Evolutionary conservation across 2,329 filamentous ascomycete genomes (phyloP).

Genomic region (Fusarium longipes): DNA sequence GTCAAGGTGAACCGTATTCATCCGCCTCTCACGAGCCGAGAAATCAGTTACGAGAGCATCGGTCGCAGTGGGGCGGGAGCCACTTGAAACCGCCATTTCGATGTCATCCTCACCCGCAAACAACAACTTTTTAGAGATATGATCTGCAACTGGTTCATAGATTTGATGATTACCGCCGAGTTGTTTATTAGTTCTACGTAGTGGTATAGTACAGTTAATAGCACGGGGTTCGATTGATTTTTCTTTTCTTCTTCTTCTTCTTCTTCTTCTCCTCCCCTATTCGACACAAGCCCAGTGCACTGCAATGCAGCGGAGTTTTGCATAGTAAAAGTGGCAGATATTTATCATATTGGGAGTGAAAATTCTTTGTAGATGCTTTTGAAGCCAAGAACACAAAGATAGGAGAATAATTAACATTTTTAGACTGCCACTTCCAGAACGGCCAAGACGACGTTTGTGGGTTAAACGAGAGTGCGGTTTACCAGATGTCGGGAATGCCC

Average conservation of each 20-base stretch:
- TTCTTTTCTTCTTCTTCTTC: neutral
- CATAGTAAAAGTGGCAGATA: neutral
- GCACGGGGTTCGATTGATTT: neutral
- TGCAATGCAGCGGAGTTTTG: neutral
- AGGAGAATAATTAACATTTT: neutral
- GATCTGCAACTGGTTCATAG: slow-evolving; percentile 25
- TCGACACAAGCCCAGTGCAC: neutral
- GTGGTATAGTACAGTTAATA: neutral
- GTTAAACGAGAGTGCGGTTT: slow-evolving; percentile 10
- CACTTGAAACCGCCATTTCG: slow-evolving; percentile 45
- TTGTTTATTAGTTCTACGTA: neutral
- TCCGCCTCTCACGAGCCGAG: slow-evolving; percentile 29
- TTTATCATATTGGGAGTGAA: neutral
- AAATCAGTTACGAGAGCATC: slow-evolving; percentile 30
- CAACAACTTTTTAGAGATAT: neutral
- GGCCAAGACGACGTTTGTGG: slow-evolving; percentile 1
- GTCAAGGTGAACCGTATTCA: slow-evolving; percentile 21
- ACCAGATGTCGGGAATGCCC: slow-evolving; percentile 27
- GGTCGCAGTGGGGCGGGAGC: slow-evolving; percentile 34
- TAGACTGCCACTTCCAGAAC: neutral
- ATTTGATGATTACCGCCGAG: slow-evolving; percentile 2
- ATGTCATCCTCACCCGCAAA: slow-evolving; percentile 25
- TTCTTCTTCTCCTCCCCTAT: neutral
- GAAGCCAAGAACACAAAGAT: neutral
- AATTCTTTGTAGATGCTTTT: neutral